A percentile compares a stretch with the other conserved stretches of the same genome.
Evolutionary conservation across 768 basidiomycete genomes (phyloP).

Genomic region (Boletus subcaerulescens): DNA sequence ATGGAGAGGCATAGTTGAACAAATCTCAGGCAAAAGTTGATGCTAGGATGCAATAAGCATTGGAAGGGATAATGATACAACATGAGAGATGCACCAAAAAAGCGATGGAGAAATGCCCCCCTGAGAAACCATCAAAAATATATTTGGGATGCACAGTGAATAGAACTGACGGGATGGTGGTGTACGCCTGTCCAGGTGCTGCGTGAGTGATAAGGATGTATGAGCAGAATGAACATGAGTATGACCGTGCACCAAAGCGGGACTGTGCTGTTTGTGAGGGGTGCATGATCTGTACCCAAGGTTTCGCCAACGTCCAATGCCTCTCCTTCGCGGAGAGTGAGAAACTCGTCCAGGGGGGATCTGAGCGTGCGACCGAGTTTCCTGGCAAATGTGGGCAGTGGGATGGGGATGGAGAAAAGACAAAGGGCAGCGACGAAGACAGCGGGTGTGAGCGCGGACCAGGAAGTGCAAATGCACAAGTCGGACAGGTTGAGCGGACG

Average conservation of each 20-base stretch:
- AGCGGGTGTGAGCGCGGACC: too few relatives aligned
- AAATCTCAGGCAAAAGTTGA: constrained; percentile 68
- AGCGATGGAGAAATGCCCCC: constrained; percentile 37
- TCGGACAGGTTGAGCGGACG: too few relatives aligned
- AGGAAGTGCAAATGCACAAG: too few relatives aligned
- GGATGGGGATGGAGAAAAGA: too few relatives aligned
- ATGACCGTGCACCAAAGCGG: constrained; percentile 61
- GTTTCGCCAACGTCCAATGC: too few relatives aligned
- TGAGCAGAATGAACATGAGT: constrained; percentile 54
- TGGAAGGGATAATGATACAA: not conserved
- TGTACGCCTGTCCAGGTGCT: constrained; percentile 33
- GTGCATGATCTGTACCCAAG: too few relatives aligned
- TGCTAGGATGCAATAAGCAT: constrained; percentile 24
- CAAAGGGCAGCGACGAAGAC: too few relatives aligned
- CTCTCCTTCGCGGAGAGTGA: too few relatives aligned
- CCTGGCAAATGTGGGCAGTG: too few relatives aligned
- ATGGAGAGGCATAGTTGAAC: constrained; percentile 81
- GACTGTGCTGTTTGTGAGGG: constrained; percentile 7
- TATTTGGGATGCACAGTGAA: not conserved
- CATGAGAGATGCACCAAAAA: constrained; percentile 33
- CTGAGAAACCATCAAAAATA: constrained; percentile 10
- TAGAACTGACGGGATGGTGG: constrained; percentile 21
- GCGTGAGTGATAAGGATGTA: constrained; percentile 43
- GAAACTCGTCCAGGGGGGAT: too few relatives aligned
- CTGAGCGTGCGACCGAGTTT: too few relatives aligned